phyloP scores from a whole-genome alignment of 345 rosid genomes.

The Gossypium arboreum region DNA sequence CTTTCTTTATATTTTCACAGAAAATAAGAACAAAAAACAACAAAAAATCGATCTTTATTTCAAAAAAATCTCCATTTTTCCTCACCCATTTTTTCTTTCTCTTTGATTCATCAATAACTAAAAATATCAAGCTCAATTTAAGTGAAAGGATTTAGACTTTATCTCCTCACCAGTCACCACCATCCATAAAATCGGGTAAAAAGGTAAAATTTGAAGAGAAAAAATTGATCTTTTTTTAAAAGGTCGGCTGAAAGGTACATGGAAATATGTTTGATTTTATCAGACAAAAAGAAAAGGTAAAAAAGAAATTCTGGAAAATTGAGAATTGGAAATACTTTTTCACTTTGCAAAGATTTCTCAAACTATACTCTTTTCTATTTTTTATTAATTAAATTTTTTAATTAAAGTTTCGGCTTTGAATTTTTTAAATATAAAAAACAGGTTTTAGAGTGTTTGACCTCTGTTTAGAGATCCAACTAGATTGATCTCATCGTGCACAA shows the following conservation, averaged over 20 bases:
- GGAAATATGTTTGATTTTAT: too few species aligned
- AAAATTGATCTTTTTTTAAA: background rate
- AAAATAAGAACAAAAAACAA: background rate
- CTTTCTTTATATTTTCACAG: background rate
- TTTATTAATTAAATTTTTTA: too few species aligned
- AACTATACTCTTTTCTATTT: too few species aligned
- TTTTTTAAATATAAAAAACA: too few species aligned
- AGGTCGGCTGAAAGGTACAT: background rate
- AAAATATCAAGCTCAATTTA: background rate
- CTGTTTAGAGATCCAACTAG: too few species aligned
- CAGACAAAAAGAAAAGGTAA: too few species aligned
- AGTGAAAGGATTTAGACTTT: background rate
- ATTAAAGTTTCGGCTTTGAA: too few species aligned
- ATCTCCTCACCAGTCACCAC: background rate
- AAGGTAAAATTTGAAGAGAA: background rate
- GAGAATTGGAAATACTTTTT: too few species aligned
- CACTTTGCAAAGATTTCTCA: too few species aligned
- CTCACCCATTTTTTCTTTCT: background rate
- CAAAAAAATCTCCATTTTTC: background rate
- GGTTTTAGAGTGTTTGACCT: too few species aligned
- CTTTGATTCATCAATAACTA: constrained; percentile 17
- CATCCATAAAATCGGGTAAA: background rate
- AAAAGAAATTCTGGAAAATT: too few species aligned
- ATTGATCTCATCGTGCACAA: too few species aligned
- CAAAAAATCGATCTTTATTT: background rate